Conservation (phyloP, 2,329 filamentous ascomycete genomes). For the Didymella exigua region DNA sequence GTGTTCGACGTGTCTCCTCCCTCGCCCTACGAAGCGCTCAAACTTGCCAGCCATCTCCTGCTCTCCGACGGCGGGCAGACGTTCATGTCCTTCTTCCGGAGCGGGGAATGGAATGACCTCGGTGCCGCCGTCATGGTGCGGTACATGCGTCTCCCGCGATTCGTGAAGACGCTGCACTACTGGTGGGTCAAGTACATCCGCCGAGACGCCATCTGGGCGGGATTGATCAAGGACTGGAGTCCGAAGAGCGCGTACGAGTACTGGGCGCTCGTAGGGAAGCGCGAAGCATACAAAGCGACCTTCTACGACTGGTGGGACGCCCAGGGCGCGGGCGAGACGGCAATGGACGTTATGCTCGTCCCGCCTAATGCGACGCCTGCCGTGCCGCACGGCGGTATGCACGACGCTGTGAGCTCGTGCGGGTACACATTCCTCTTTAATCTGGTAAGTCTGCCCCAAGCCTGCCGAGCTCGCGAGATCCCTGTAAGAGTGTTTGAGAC, state of each 20-base stretch:
- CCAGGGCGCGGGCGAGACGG: constrained; percentile 39
- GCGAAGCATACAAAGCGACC: constrained; percentile 75
- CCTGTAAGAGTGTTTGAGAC: background rate
- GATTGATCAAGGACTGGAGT: constrained; percentile 73
- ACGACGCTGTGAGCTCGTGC: constrained; percentile 81
- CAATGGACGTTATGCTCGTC: constrained; percentile 77
- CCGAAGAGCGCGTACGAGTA: constrained; percentile 77
- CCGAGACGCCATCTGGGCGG: constrained; percentile 77
- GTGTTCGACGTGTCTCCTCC: constrained; percentile 71
- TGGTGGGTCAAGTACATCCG: constrained; percentile 86
- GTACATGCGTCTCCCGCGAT: constrained; percentile 74
- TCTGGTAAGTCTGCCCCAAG: constrained; percentile 60
- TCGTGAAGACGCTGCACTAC: constrained; percentile 84
- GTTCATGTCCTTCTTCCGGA: constrained; percentile 76
- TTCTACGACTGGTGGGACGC: constrained; percentile 87
- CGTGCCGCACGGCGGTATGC: constrained; percentile 85
- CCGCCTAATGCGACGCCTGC: constrained; percentile 92
- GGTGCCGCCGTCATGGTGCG: constrained; percentile 77
- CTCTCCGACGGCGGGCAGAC: constrained; percentile 84
- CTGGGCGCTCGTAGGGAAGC: constrained; percentile 78
- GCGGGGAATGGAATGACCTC: constrained; percentile 77
- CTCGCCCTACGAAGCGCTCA: constrained; percentile 72
- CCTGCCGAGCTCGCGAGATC: too few species aligned
- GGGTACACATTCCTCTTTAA: constrained; percentile 96
- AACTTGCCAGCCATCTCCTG: constrained; percentile 78